A percentile compares a stretch with the other conserved stretches of the same genome.
These are phyloP conservation scores for Rhizopogon rudus DNA, from an alignment of 768 basidiomycete genomes.

Conservation along the genomic window DNA sequence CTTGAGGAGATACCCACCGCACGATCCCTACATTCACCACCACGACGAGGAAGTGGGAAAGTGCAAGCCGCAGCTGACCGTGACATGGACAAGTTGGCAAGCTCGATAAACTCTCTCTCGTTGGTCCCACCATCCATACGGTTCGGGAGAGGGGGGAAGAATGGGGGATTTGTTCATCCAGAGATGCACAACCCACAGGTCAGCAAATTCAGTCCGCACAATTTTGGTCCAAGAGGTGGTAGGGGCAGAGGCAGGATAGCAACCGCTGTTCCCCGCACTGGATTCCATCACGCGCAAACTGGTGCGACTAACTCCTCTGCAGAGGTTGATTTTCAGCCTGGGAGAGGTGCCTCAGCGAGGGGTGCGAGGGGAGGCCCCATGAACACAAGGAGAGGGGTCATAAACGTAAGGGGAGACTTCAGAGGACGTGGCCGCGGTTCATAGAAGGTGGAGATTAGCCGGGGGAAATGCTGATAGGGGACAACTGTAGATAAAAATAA, in stretches of 20 bases:
- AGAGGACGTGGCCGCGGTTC: slow-evolving; percentile 11
- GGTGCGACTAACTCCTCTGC: neutral
- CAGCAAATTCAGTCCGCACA: slow-evolving; percentile 8
- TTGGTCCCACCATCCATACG: slow-evolving; percentile 66
- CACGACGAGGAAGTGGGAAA: slow-evolving; percentile 16
- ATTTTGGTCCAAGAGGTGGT: slow-evolving; percentile 23
- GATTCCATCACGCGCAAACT: slow-evolving; percentile 8
- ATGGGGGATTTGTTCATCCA: slow-evolving; percentile 42
- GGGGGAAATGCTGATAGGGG: neutral
- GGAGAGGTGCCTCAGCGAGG: slow-evolving; percentile 6
- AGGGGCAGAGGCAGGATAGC: slow-evolving; percentile 27
- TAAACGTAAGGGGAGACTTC: neutral
- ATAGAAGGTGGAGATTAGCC: slow-evolving; percentile 1
- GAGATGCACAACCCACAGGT: slow-evolving; percentile 29
- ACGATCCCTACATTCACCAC: slow-evolving; percentile 12
- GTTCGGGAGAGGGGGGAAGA: slow-evolving; percentile 68
- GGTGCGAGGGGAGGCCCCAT: slow-evolving; percentile 9
- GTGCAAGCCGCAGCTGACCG: slow-evolving; percentile 12
- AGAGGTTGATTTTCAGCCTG: neutral
- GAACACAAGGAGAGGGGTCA: neutral
- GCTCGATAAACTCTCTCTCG: slow-evolving; percentile 42
- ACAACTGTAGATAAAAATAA: neutral
- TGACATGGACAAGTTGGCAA: slow-evolving; percentile 44
- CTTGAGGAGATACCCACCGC: slow-evolving; percentile 15
- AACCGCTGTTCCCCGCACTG: slow-evolving; percentile 9